These are phyloP conservation scores for Pythium phragmiticola DNA, from an alignment of 352 stramenopile genomes.

Conservation along the genomic window DNA sequence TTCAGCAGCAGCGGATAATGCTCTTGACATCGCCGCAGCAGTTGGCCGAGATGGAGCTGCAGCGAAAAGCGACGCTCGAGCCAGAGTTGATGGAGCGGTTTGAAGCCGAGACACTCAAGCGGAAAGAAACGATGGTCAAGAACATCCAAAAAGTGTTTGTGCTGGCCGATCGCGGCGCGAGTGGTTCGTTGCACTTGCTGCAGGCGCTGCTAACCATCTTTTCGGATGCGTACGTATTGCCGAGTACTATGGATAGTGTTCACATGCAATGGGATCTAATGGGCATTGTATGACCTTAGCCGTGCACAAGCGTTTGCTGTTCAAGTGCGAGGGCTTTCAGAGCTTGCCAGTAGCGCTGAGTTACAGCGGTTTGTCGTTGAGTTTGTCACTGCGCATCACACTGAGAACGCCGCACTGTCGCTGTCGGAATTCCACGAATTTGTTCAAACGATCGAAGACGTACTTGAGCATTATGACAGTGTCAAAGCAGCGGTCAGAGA, in stretches of 20 bases:
- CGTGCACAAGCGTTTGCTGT: slow-evolving; percentile 38
- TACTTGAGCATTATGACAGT: slow-evolving; percentile 40
- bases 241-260: not conserved
- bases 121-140: slow-evolving; percentile 26
- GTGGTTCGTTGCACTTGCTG: slow-evolving; percentile 49
- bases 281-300: slow-evolving; percentile 7
- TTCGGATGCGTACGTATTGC: slow-evolving; percentile 46
- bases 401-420: slow-evolving; percentile 29
- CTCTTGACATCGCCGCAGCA: slow-evolving; percentile 52
- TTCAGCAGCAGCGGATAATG: slow-evolving; percentile 59
- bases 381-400: slow-evolving; percentile 37
- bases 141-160: slow-evolving; percentile 58
- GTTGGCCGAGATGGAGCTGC: slow-evolving; percentile 37
- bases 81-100: slow-evolving; percentile 57
- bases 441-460: slow-evolving; percentile 55
- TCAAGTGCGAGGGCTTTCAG: slow-evolving; percentile 44
- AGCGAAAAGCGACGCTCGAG: slow-evolving; percentile 38
- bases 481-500: slow-evolving; percentile 51
- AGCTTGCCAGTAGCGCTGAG: slow-evolving; percentile 38
- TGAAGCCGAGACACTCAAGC: slow-evolving; percentile 25
- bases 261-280: not conserved
- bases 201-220: slow-evolving; percentile 59
- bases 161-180: slow-evolving; percentile 34
- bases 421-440: slow-evolving; percentile 52
- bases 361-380: slow-evolving; percentile 64